Base-by-base conservation (phyloP, 2,329 filamentous ascomycete genomes). In the Lasiodiplodia citricola region DNA sequence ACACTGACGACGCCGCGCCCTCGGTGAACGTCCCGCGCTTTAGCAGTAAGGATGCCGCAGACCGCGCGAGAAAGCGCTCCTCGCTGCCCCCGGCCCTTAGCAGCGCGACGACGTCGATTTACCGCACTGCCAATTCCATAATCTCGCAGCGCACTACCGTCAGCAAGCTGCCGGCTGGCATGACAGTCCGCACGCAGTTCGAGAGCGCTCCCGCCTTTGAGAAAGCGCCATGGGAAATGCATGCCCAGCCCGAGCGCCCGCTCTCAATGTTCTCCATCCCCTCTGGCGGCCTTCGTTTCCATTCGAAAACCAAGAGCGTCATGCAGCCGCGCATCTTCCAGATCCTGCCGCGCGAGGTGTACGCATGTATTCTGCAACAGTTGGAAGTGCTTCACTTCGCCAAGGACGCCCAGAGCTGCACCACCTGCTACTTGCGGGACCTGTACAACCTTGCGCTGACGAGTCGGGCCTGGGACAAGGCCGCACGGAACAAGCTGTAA, bases 391-490 rank as follows among this genome's bases (percentile, higher is more conserved):
- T 85, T 31, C 83, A 88, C 72, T 72, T 70, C 13, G 50, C 31
- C 18, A 56, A 71, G 71, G 50, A 69, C 16, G 38, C 71, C 3
- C 72, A 74, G 25, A 80, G 84, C 41, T 88, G 87, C 74, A 78
- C 83, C 55, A 83, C 84, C 66, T 87, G 86, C 72, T 86, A 85
- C 70, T 80, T 87, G 71, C 81, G 81, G 67, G 87, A 89, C 73
- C 75, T 89, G 23, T 81, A 83, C 71, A 82, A 82, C 58, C 77
- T 89, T 37, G 83, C 85, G 58, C 75, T 88, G 70, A 86, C 85
- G 21, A 87, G 84, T 71, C 85, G 85, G 66, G 77, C 81, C n/a
- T 89, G 87, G 87, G 83, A 87, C 71, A 83, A 81, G 70, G 82
- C 82, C 16, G 85, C 86, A 13, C 82, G 83, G 71, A 78, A 79